Base-by-base conservation (phyloP, 1,284 basidiomycete species). In the Malassezia sympodialis region DNA sequence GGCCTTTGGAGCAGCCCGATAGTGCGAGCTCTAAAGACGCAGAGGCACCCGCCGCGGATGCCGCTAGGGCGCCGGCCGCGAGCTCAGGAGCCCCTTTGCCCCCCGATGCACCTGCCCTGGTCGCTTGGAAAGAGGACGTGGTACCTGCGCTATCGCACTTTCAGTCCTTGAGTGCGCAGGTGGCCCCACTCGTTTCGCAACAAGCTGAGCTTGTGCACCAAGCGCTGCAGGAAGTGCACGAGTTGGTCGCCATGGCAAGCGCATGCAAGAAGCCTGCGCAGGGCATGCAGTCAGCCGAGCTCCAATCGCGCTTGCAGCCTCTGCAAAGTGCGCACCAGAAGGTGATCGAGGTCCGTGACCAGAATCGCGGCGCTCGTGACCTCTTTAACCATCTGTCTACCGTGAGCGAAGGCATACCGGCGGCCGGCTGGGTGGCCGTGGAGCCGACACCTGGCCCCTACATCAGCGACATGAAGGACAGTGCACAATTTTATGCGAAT, bases 371-470 rank as follows among this genome's bases (percentile, higher is more conserved):
- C 15, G 88, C 90, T 54, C 79, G 87, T 58, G 85, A 87, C 51
- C 89, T 86, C 82, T 84, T 82, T 62, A 83, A 83, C 47, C 89
- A 93, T 69, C 78, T 96, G 39, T 84, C 82, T 32, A 82, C 84
- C 31, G 79, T 96, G 31, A 82, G 84, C 12, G 91, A 94, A 70
- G 89, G 87, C 12, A 84, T 84, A 1, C 80, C 85, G 8, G 84
- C 82, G n/a, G 82, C 88, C 50, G 91, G 85, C n/a, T 99, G 93
- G 93, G 83, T 98, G 42, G 82, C 85, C 44, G 79, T 84, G 51
- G 81, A 83, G 59, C 81, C 83, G 15, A 89, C 88, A 69, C 93
- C 94, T 0, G 88, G 81, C 4, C 83, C 87, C 12, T 87, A 82
- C 66, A 80, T 96, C n/a, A 78, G 77, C 12, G 88, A 93, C 50